Base-by-base conservation (phyloP, 805 yeast genomes). In the Candida gorgasii region DNA sequence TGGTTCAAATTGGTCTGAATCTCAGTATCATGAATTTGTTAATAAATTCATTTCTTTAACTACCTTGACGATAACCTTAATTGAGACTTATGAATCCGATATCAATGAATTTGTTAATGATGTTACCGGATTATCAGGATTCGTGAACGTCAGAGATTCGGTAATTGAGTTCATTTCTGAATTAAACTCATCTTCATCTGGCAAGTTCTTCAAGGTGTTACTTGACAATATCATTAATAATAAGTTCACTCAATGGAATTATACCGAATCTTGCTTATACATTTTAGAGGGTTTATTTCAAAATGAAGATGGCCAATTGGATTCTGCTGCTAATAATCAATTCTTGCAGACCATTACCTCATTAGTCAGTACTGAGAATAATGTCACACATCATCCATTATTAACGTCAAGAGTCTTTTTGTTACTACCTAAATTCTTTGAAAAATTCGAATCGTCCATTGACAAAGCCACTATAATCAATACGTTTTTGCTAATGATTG, bases 101-200 rank as follows among this genome's bases (percentile, higher is more conserved):
- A 76, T 80, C 54, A 88, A 89, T 54, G 62, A 60, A 3, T 89
- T 79, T 58, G 86, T 88, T 5, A 77, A 89, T 2, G 84, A 79
- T 26, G 89, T 86, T 43, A 72, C 87, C 1, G 96, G 89, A 1
- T 70, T 89, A 23, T 65, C 82, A 0, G 65, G 82, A 0, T 77
- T 75, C 4, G 33, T 50, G 0, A 61, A 75, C 2, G 75, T 82
- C 1, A 75, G 98, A 40, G 84, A 81, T 37, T 74, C 85, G 0
- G 65, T 82, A 1, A 68, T 70, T 19, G 88, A 83, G 20, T 74
- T 79, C 24, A 49, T 86, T 4, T 62, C 76, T 0, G 82, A 79
- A 15, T 51, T 82, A 26, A 67, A 73, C 27, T 65, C 62, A 4
- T 35, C 39, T 0, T 82, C 79, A 48, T 65, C 75, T 7, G 40